Evolutionary conservation across 2,329 filamentous ascomycete genomes (phyloP), one percentile per base, ranked within the genome.

Genomic region (Trichoderma atrobrunneum): DNA sequence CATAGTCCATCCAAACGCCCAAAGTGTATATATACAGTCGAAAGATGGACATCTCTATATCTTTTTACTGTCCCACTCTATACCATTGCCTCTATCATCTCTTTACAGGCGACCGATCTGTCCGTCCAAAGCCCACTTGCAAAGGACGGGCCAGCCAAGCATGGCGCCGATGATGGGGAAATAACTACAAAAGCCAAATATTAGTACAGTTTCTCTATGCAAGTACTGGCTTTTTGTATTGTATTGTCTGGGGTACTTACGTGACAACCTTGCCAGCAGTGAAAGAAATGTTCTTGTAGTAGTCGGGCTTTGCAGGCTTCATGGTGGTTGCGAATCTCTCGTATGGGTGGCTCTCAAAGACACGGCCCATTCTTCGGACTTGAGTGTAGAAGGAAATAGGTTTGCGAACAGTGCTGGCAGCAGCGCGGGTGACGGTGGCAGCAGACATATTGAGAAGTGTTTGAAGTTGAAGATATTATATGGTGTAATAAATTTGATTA

Each of bases 1-100:
- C 67, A 70, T 26, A 54, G 30, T 28, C 57, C 67, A 62, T 39
- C 66, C 30, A 64, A 71, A 71, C 69, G 69, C 69, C 69, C 18
- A 3, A n/a, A 30, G 34, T 60, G 21, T 60, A 66, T 61, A 72
- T 72, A 32, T 67, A 67, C 70, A 70, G 30, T 62, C 57, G 57
- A 54, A 71, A 71, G 48, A 57, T 51, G 60, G 60, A 67, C 43
- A 62, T 32, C 21, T 72, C 57, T 62, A 70, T 21, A 16, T 54
- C 21, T 70, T 69, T 69, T 66, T 54, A 43, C 51, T 57, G 69
- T 65, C 32, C 30, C 26, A 10, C n/a, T 63, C 11, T 59, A 59
- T 24, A 21, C 60, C 43, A 14, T 61, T 5, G 26, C 30, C 68
- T 24, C 32, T 30, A 43, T 5, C 16, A 43, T 16, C 32, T 56